A percentile compares a stretch with the other conserved stretches of the same genome.
These are phyloP conservation scores for Candida quercuum DNA, from an alignment of 805 yeast species.

Conservation along the genomic window DNA sequence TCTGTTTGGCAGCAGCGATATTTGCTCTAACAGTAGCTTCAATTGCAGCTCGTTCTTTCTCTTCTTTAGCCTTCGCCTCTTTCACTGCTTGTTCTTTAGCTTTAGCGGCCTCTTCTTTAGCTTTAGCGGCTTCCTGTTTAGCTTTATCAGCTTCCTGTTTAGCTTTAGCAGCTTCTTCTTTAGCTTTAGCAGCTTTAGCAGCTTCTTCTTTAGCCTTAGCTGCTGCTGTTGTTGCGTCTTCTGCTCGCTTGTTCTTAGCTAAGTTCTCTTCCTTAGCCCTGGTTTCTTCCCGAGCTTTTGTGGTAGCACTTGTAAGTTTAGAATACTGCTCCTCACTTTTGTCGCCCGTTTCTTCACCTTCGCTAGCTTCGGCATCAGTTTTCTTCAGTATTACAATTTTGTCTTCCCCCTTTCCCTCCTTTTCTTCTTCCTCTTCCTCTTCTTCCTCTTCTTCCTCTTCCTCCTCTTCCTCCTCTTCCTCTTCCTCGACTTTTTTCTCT, in stretches of 20 bases:
- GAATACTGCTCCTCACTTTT: neutral
- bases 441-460: neutral
- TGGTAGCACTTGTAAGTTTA: too few species aligned
- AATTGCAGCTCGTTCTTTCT: too few species aligned
- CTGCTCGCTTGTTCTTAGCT: too few species aligned
- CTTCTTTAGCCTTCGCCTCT: neutral
- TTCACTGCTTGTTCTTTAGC: conserved; percentile 1
- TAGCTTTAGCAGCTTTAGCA: too few species aligned
- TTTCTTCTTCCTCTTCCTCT: neutral
- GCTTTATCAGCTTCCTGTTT: neutral
- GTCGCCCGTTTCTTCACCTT: neutral
- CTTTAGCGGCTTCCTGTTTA: neutral
- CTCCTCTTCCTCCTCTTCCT: neutral
- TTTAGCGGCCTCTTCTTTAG: neutral
- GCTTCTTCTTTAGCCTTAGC: too few species aligned
- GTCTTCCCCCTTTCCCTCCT: too few species aligned
- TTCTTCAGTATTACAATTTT: too few species aligned
- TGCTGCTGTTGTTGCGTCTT: too few species aligned
- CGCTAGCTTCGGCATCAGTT: neutral
- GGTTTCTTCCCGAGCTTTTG: neutral
- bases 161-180: too few species aligned
- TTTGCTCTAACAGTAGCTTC: conserved; percentile 3
- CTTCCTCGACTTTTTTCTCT: neutral
- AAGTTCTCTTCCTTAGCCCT: too few species aligned
- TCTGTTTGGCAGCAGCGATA: neutral